Percentiles rank a stretch among this genome's conserved stretches.
Evolutionary conservation across 139 green algal genomes (phyloP).

Genomic region (Nannochloris sp.): DNA sequence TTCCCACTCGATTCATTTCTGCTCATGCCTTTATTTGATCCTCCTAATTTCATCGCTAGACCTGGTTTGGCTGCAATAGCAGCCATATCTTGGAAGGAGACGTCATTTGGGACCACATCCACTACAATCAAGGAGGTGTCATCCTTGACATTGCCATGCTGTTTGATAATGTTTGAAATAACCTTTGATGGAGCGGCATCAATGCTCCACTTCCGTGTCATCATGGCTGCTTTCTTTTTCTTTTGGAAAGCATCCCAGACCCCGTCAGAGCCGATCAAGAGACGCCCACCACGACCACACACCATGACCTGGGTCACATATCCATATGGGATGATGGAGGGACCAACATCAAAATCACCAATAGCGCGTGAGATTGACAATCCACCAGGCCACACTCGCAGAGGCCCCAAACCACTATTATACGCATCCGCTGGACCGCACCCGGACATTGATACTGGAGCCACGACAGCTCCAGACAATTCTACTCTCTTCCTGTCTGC

Average conservation of each 20-base stretch:
- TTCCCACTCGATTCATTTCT: no score
- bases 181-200: constrained; percentile 20
- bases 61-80: not conserved
- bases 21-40: not conserved
- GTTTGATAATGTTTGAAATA: constrained; percentile 23
- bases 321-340: constrained; percentile 63
- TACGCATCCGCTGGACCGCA: constrained; percentile 9
- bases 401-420: constrained; percentile 61
- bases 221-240: constrained; percentile 12
- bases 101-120: constrained; percentile 55
- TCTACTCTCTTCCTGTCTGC: constrained; percentile 34
- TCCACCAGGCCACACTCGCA: constrained; percentile 85
- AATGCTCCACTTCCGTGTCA: constrained; percentile 25
- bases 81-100: constrained; percentile 31
- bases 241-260: constrained; percentile 83
- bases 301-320: constrained; percentile 73
- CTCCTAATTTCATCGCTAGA: not conserved
- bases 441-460: constrained; percentile 31
- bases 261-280: constrained; percentile 78
- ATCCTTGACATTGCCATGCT: constrained; percentile 51
- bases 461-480: constrained; percentile 25
- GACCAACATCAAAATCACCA: constrained; percentile 79
- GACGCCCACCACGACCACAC: constrained; percentile 46
- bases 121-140: constrained; percentile 74
- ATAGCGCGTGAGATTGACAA: constrained; percentile 76